Conservation (phyloP, 2,329 filamentous ascomycete genomes). For the Fusarium drepaniforme region DNA sequence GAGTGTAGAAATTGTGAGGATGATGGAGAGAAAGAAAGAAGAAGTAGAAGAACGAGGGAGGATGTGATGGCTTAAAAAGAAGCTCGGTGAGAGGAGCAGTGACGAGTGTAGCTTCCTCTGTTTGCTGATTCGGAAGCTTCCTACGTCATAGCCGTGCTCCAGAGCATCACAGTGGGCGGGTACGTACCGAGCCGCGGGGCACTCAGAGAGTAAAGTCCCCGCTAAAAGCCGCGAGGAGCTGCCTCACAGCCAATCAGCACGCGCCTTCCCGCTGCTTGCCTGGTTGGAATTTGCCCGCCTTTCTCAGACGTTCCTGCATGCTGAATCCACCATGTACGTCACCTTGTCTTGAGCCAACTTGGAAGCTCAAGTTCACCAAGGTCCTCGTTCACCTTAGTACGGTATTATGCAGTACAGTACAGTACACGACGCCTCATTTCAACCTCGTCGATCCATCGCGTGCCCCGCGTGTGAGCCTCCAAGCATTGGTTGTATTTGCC, state of each 20-base stretch:
- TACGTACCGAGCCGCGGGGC: constrained; percentile 33
- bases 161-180: constrained; percentile 29
- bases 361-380: not conserved
- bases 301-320: constrained; percentile 41
- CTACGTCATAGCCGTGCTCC: constrained; percentile 39
- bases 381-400: not conserved
- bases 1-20: constrained; percentile 25
- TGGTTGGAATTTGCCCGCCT: constrained; percentile 31
- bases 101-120: constrained; percentile 36
- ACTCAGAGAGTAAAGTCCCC: constrained; percentile 10
- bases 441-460: constrained; percentile 29
- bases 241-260: constrained; percentile 13
- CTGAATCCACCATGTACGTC: constrained; percentile 41
- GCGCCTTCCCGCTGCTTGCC: constrained; percentile 14
- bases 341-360: constrained; percentile 21
- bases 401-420: not conserved
- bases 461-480: constrained; percentile 24
- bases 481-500: constrained; percentile 25
- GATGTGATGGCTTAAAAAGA: constrained; percentile 40
- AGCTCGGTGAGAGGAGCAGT: constrained; percentile 34
- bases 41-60: constrained; percentile 17
- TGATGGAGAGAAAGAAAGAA: constrained; percentile 30
- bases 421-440: constrained; percentile 13
- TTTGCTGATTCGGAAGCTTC: constrained; percentile 38
- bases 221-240: constrained; percentile 9